Base-by-base conservation (phyloP, 768 basidiomycete genomes). In the Boletales sp. region DNA sequence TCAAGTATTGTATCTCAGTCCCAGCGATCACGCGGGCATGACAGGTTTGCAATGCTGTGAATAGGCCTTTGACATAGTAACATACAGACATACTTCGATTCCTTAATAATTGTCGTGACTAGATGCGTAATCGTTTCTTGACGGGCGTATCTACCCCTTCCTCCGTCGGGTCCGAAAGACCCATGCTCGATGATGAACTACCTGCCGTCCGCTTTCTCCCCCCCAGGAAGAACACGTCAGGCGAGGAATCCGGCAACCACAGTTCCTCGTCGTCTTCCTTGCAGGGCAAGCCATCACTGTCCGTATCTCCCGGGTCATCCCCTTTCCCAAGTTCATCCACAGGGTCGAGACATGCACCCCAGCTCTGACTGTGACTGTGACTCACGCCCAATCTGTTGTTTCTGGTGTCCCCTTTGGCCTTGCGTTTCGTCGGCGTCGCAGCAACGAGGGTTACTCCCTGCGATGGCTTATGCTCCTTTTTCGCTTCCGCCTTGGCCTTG, bases 391-490 rank as follows among this genome's bases (percentile, higher is more conserved):
- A 47, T 35, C 44, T 56, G 41, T 46, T 19, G 35, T 40, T 54
- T 38, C 50, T 44, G 43, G 44, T 2, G 11, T 48, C 44, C 25
- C 34, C 53, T 46, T 53, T 53, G 40, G 47, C 40, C 33, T 58
- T 62, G 39, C 67, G 61, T 53, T 79, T 79, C 17, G 69, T 68
- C 5, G 83, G 83, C 12, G 82, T 85, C 12, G 79, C 79, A 2
- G 73, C 74, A 19, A 85, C 82, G 25, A 85, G 73, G 8, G 64
- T 70, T 21, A 68, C 51, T 10, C 57, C 61, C 25, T 51, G 59
- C 8, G 38, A 13, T 13, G 7, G 32, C 15, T 18, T 51, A 14
- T 46, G 52, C 8, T 53, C 49, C 32, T 44, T 52, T 30, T 41
- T 58, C 12, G 18, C 9, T 37, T 53, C 50, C 42, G 10, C 53